Conservation (phyloP, 202 grass and related monocot genomes). For the Eragrostis tef region DNA sequence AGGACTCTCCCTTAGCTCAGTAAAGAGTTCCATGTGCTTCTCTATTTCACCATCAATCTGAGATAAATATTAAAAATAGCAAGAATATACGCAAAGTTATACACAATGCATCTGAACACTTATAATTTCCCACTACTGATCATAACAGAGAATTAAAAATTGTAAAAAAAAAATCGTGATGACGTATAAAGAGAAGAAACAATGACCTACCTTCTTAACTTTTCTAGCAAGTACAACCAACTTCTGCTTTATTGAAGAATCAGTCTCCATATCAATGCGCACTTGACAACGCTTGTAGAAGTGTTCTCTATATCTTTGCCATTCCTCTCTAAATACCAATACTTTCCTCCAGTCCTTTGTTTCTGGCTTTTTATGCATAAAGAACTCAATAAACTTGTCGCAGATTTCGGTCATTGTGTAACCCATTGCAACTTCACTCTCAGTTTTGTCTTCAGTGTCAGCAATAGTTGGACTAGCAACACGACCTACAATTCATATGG, state of each 20-base stretch:
- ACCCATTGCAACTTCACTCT: slow-evolving; percentile 64
- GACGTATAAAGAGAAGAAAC: slow-evolving; percentile 36
- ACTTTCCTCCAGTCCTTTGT: slow-evolving; percentile 94
- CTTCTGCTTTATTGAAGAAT: slow-evolving; percentile 66
- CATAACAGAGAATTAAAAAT: background rate
- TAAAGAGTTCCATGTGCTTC: slow-evolving; percentile 79
- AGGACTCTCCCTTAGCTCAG: slow-evolving; percentile 71
- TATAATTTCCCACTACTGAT: background rate
- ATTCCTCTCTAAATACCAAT: slow-evolving; percentile 87
- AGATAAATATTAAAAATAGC: slow-evolving; percentile 34
- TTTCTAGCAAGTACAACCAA: slow-evolving; percentile 80
- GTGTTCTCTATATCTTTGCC: slow-evolving; percentile 67
- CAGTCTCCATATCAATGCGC: slow-evolving; percentile 61
- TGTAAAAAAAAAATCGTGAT: slow-evolving; percentile 20
- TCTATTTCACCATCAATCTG: slow-evolving; percentile 92
- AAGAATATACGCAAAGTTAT: slow-evolving; percentile 10
- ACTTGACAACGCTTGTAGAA: slow-evolving; percentile 62
- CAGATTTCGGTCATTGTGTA: slow-evolving; percentile 90
- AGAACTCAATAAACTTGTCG: slow-evolving; percentile 84
- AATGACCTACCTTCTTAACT: slow-evolving; percentile 74
- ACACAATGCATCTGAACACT: background rate
- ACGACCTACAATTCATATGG: slow-evolving; percentile 48
- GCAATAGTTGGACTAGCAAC: slow-evolving; percentile 39
- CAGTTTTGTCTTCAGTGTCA: slow-evolving; percentile 47
- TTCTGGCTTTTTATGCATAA: slow-evolving; percentile 78